Base-by-base conservation (phyloP, 2,329 filamentous ascomycete genomes). In the Malbranchea zuffiana region DNA sequence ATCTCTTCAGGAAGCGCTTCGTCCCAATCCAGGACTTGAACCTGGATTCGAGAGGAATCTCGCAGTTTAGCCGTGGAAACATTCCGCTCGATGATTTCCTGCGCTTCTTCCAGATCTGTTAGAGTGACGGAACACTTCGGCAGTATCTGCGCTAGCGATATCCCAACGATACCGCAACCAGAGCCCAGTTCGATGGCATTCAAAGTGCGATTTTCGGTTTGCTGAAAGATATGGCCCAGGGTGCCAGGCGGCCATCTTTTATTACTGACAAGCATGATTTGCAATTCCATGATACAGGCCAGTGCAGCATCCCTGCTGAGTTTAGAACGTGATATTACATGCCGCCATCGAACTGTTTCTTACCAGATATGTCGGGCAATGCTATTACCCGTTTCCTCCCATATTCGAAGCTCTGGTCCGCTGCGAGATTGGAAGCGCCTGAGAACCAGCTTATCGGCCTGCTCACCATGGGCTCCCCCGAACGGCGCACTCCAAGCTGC, bases 301-400 rank as follows among this genome's bases (percentile, higher is more conserved):
- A 78, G 60, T 26, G 72, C 73, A 24, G 72, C 74, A 55, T 78
- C 74, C 69, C 69, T 64, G 44, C 15, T 42, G n/a, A n/a, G n/a
- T n/a, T n/a, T n/a, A n/a, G 20, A 4, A 10, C 16, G 17, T 31
- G 12, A 13, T 4, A 11, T 12, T 27, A 23, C 29, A 6, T 18
- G 30, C 8, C 11, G 15, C 31, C 15, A 15, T 18, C 23, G 13
- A 20, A 19, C 11, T 17, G 19, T 5, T 33, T 16, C 57, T 52
- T 64, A 78, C 79, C 79, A 83, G 32, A 82, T 66, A 59, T 83
- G 79, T 27, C 77, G 65, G 4, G 79, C 79, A 49, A 83, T 82
- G 52, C 75, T 80, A 50, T 83, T 78, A 3, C 78, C 78, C 0
- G 75, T 80, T 49, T 82, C 79, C 52, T 83, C 79, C 63, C 72